Conservation (phyloP, 2,329 filamentous ascomycete species). For the Cladophialophora carrionii region DNA sequence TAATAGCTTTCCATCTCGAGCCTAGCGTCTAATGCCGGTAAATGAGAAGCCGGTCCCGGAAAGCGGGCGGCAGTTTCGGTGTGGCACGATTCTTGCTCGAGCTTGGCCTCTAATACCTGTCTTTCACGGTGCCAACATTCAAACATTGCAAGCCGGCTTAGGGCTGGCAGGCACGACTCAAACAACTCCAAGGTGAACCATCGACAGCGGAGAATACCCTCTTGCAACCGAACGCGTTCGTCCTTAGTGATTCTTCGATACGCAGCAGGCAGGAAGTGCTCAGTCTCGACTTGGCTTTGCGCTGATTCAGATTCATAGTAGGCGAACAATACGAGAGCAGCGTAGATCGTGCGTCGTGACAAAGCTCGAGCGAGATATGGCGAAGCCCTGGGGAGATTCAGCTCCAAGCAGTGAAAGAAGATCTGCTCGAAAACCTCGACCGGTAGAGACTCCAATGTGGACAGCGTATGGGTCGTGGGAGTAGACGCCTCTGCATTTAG, state of each 20-base stretch:
- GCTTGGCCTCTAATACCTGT: not conserved
- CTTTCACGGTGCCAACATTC: slow-evolving; percentile 42
- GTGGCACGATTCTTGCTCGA: not conserved
- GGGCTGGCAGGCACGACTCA: slow-evolving; percentile 42
- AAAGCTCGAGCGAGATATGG: slow-evolving; percentile 45
- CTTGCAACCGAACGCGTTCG: slow-evolving; percentile 44
- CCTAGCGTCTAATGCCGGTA: slow-evolving; percentile 17
- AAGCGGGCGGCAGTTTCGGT: not conserved
- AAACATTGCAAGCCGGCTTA: slow-evolving; percentile 44
- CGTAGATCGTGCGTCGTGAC: slow-evolving; percentile 49
- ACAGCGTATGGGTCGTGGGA: slow-evolving; percentile 29
- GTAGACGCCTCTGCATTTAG: not conserved
- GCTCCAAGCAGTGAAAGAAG: slow-evolving; percentile 54
- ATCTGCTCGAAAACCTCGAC: slow-evolving; percentile 58
- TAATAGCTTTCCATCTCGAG: slow-evolving; percentile 25
- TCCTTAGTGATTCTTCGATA: slow-evolving; percentile 41
- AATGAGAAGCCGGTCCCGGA: not conserved
- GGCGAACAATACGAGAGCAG: slow-evolving; percentile 46
- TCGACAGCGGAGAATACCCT: slow-evolving; percentile 43
- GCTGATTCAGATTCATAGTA: slow-evolving; percentile 39
- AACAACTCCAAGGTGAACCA: slow-evolving; percentile 49
- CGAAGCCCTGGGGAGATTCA: slow-evolving; percentile 51
- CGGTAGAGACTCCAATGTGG: slow-evolving; percentile 52
- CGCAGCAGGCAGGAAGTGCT: slow-evolving; percentile 44
- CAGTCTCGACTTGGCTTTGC: slow-evolving; percentile 44